Evolutionary conservation across 441 rosid genomes (phyloP), one percentile per base, ranked within the genome.

Genomic region (Biscutella laevigata): DNA sequence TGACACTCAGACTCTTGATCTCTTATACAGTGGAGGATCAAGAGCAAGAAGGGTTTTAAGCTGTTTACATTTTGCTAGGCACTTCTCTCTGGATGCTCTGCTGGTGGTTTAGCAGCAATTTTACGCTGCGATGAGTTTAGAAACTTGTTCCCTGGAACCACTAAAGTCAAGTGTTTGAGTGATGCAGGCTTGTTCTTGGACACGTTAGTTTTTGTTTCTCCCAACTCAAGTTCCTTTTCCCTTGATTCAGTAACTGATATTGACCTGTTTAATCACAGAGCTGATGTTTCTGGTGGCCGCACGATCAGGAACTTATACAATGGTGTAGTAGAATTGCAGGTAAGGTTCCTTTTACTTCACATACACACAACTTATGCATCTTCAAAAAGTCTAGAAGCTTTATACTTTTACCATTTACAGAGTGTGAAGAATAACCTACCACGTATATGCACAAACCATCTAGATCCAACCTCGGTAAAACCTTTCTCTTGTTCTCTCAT

Each of bases 131-230:
- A 88, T 46, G 83, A 83, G 66, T 88, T 88, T 59, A 70, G 83
- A 56, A 65, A 64, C 61, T 50, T 83, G 42, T 81, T 86, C 50
- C 77, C 83, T 13, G 21, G 62, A 59, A 68, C 64, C 53, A 80
- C 81, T 14, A 78, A 34, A 69, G 95, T 88, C 59, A 88, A 86
- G 73, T 88, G 97, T 75, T 67, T 88, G 70, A 86, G 92, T 71
- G 97, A 86, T 53, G 97, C 80, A 2, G 95, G 97, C 55, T 59
- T 88, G 66, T 88, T 88, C 70, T 83, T 88, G 61, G 97, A 88
- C 40, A 69, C 81, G 97, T 86, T 71, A 63, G 83, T 62, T 52
- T 44, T n/a, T n/a, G 6, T 14, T 28, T 42, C 3, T 6, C 42
- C 7, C 6, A 51, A 22, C 16, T 33, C 42, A 22, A 57, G 17